Evolutionary conservation across 75 land plant genomes (phyloP), one percentile per base, ranked within the genome.

Genomic region (Pinus taeda): DNA sequence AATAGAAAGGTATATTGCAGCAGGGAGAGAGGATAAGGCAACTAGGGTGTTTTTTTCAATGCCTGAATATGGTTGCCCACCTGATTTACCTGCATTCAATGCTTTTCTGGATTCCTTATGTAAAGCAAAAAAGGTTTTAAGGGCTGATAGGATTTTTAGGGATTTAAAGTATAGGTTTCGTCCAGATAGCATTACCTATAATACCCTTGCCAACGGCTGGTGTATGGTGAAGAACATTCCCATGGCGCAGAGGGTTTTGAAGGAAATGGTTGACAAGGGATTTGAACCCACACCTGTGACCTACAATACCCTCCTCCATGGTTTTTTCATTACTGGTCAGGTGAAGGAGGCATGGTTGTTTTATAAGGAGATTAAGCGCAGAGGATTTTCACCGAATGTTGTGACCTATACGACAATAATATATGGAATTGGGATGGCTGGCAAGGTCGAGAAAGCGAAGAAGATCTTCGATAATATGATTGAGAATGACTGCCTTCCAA

Each of bases 201-300:
- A 91, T 59, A 81, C 79, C 33, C 87, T 91, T 33, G 91, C 87
- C n/a, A 80, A 89, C 61, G 93, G 93, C 9, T 89, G 78, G 77
- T 91, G 93, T 75, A 72, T 71, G 77, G 67, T 84, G 57, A 86
- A 86, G 80, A 36, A 74, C 6, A 74, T 83, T 2, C 37, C 79
- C 17, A 78, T 26, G 70, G 93, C 93, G 0, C 61, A 88, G 49
- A 82, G 79, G 53, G 59, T 83, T 26, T 55, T 91, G 66, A 84
- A 78, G 83, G 91, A 89, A 78, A 91, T 91, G 93, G 91, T 89
- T 33, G 85, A 84, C 45, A 73, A 72, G 15, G 89, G 93, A 1
- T 63, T 88, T 18, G 49, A 71, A 9, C 93, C 93, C 3, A 89
- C 77, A 6, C 42, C 79, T 53, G 73, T 53, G 4, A 88, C 87